Base-by-base conservation (phyloP, 208 protist species). In the Paratrypanosoma confusum region DNA sequence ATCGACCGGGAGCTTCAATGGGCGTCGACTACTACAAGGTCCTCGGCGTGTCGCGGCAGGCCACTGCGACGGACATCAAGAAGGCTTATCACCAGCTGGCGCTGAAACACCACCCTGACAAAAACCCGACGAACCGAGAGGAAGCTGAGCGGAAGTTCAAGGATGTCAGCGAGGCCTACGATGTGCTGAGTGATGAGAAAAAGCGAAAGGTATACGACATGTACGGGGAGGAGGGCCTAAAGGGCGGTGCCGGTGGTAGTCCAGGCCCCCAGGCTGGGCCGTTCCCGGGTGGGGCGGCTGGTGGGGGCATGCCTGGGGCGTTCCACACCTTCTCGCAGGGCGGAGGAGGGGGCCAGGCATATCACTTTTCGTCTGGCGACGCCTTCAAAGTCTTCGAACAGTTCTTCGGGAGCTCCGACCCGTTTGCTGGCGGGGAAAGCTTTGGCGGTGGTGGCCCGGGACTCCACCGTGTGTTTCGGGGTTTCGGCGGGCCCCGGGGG, bases 191-290 rank as follows among this genome's bases (percentile, higher is more conserved):
- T 28, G 86, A 98, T 43, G 28, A 44, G 13, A 51, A 96, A 42
- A 97, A 97, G 59, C 64, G 80, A 31, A 46, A 69, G 29, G 49
- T 97, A 21, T 98, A 97, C 55, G 96, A 98, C 53, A 43, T 81
- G 35, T 95, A 55, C 34, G 94, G 50, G 58, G 93, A 80, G 57
- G 96, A 58, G 23, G 70, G 63, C 22, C 50, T 73, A 10, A 72
- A 73, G 14, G 48, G 55, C 16, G 77, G 76, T 0, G 45, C 14
- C 14, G 57, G 44, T 23, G 52, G 26, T 13, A n/a, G n/a, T n/a
- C n/a, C n/a, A n/a, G n/a, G n/a, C n/a, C n/a, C n/a, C n/a, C n/a
- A n/a, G n/a, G 8, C 10, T 4, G 49, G 22, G 11, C 47, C 47
- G 24, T 42, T 74, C 28, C 58, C 68, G 2, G 70, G 65, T 29